phyloP scores from a whole-genome alignment of 1,284 basidiomycete species.

The Leccinum insigne region DNA sequence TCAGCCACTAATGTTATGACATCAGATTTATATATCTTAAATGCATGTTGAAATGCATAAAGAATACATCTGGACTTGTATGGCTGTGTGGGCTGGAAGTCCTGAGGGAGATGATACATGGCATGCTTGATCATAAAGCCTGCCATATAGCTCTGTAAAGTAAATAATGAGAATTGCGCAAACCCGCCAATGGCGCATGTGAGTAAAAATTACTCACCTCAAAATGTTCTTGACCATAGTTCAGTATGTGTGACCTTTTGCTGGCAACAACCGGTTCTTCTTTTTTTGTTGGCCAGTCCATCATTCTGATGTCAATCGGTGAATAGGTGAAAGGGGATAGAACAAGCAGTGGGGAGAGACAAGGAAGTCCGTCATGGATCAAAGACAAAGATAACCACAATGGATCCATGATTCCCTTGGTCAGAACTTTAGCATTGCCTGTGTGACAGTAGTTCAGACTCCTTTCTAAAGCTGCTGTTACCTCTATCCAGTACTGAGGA shows the following conservation, averaged over 20 bases:
- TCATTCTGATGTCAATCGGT: background rate
- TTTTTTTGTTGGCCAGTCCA: background rate
- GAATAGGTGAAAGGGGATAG: background rate
- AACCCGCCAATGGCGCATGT: background rate
- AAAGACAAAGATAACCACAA: background rate
- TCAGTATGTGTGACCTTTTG: background rate
- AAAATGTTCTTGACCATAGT: background rate
- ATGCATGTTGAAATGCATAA: too few relatives aligned
- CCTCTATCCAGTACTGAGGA: background rate
- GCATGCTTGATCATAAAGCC: too few relatives aligned
- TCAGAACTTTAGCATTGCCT: background rate
- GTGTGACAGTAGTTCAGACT: background rate
- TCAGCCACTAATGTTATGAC: too few relatives aligned
- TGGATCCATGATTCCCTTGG: background rate
- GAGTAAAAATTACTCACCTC: background rate
- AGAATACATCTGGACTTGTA: too few relatives aligned
- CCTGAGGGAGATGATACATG: too few relatives aligned
- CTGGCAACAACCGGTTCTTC: background rate
- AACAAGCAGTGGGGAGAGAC: background rate
- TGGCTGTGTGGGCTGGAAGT: too few relatives aligned
- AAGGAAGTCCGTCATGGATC: background rate
- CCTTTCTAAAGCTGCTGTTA: background rate
- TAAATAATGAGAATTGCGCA: background rate
- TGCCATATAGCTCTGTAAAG: background rate
- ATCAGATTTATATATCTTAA: too few relatives aligned